Percentiles rank a stretch among this genome's conserved stretches.
Evolutionary conservation across 2,329 filamentous ascomycete species (phyloP).

Genomic region (Colletotrichum lupini): DNA sequence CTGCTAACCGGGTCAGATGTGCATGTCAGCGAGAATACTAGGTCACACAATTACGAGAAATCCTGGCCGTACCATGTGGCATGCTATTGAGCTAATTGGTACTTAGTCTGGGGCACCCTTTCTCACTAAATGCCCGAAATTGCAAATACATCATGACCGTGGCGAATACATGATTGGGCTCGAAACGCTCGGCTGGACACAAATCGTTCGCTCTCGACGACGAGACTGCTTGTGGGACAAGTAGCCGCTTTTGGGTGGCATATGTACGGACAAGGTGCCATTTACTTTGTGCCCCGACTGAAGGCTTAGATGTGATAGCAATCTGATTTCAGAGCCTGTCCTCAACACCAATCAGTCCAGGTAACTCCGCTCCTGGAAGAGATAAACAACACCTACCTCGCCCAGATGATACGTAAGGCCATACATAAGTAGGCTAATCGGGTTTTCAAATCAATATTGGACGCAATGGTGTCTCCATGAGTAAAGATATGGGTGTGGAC

Average conservation of each 20-base stretch:
- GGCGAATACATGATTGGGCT: background rate
- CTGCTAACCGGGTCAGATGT: background rate
- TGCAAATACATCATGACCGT: background rate
- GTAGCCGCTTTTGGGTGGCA: no score
- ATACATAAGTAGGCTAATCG: background rate
- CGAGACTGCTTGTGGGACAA: background rate
- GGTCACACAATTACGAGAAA: background rate
- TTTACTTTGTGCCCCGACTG: no score
- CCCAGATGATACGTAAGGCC: background rate
- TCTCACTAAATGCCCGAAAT: background rate
- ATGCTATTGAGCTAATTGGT: background rate
- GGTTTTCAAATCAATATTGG: background rate
- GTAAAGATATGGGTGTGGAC: constrained; percentile 15
- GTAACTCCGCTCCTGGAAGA: background rate
- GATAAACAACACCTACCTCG: background rate
- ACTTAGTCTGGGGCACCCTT: background rate
- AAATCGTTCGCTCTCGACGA: background rate
- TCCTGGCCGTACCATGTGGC: background rate
- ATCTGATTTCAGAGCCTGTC: background rate
- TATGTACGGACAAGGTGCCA: no score
- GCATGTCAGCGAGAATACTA: background rate
- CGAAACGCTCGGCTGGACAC: background rate
- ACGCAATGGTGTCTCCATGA: background rate
- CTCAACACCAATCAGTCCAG: background rate
- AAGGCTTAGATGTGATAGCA: background rate